A percentile compares a stretch with the other conserved stretches of the same genome.
Conservation (phyloP, 129 eudicot genomes). For the Pittosporum tobira region DNA sequence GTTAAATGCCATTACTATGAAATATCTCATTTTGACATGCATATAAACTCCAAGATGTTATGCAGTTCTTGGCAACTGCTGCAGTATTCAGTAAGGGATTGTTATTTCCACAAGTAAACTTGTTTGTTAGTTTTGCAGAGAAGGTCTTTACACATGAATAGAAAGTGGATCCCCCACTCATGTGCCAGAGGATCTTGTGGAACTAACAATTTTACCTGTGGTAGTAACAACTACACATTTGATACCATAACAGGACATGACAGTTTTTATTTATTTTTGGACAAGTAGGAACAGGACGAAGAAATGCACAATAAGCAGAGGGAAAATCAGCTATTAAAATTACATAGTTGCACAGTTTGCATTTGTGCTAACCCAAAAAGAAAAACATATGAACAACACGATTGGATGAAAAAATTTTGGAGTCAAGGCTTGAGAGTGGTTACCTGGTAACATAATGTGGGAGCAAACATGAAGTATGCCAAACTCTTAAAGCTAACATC, state of each 20-base stretch:
- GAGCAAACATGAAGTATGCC: conserved; percentile 93
- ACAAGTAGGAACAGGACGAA: too few relatives aligned
- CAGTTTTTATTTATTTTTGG: too few relatives aligned
- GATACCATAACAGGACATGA: too few relatives aligned
- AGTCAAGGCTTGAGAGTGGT: background rate
- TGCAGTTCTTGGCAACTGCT: background rate
- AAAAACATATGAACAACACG: background rate
- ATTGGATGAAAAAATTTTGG: background rate
- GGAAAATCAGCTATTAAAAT: background rate
- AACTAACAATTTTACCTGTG: too few relatives aligned
- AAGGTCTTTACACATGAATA: too few relatives aligned
- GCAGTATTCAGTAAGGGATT: too few relatives aligned
- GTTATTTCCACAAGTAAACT: too few relatives aligned
- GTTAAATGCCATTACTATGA: conserved; percentile 1
- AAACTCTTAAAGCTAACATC: conserved; percentile 62
- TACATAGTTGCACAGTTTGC: background rate
- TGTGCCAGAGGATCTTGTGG: too few relatives aligned
- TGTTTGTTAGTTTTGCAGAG: too few relatives aligned
- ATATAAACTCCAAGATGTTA: background rate
- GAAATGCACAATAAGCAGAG: background rate
- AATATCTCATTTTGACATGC: background rate
- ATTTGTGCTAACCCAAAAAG: background rate
- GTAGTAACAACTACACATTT: too few relatives aligned
- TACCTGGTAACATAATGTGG: conserved; percentile 98
- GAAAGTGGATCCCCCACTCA: too few relatives aligned